Conservation (phyloP, 1,284 basidiomycete species). For the Microstroma glucosiphilum region DNA sequence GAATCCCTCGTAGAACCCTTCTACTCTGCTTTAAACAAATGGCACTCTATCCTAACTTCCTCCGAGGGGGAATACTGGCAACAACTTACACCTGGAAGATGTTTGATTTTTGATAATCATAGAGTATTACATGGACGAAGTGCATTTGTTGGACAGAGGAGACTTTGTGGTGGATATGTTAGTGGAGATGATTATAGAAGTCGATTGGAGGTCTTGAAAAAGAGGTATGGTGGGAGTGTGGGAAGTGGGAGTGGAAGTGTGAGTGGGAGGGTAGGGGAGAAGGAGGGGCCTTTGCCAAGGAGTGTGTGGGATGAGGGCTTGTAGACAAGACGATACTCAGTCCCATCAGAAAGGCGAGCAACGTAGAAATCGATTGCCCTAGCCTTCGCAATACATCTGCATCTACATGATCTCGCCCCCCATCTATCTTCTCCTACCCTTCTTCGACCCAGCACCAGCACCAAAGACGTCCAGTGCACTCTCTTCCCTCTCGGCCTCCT, state of each 20-base stretch:
- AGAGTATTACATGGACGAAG: conserved; percentile 89
- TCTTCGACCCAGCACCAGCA: background rate
- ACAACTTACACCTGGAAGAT: conserved; percentile 75
- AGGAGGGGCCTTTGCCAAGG: background rate
- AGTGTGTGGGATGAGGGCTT: conserved; percentile 43
- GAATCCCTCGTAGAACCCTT: conserved; percentile 50
- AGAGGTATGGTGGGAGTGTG: conserved; percentile 17
- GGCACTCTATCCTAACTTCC: conserved; percentile 70
- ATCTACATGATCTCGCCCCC: background rate
- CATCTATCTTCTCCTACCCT: background rate
- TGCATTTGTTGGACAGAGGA: conserved; percentile 74
- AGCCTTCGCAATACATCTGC: conserved; percentile 1
- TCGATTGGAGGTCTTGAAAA: conserved; percentile 27
- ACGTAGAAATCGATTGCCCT: too few relatives aligned
- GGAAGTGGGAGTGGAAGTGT: background rate
- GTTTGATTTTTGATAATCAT: conserved; percentile 85
- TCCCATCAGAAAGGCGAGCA: too few relatives aligned
- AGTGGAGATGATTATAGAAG: conserved; percentile 40
- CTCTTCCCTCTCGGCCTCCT: background rate
- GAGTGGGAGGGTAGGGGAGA: conserved; percentile 6
- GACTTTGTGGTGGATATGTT: conserved; percentile 87
- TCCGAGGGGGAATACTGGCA: conserved; percentile 85
- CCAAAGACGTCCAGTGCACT: conserved; percentile 4
- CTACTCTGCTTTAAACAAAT: conserved; percentile 70
- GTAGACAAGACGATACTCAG: conserved; percentile 9